Conservation (phyloP, 2,329 filamentous ascomycete species). For the Cercospora zeina region DNA sequence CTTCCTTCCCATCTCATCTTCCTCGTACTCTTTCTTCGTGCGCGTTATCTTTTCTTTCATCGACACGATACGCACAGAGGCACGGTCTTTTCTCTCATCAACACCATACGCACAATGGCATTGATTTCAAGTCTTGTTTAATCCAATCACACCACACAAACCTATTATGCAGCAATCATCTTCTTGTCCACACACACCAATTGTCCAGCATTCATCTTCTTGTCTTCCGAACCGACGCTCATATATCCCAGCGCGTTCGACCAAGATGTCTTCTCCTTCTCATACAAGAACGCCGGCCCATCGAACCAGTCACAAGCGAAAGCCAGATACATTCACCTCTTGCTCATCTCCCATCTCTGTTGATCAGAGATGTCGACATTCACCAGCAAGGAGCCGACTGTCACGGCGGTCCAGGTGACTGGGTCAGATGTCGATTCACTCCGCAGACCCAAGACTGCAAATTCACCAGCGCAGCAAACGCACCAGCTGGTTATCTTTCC, state of each 20-base stretch:
- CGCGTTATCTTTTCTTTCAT: neutral
- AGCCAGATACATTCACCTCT: neutral
- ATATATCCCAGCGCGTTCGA: neutral
- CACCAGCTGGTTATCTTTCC: neutral
- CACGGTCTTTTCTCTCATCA: neutral
- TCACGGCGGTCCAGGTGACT: neutral
- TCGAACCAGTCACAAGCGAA: neutral
- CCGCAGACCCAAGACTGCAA: neutral
- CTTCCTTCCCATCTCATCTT: neutral
- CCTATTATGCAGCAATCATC: too few species aligned
- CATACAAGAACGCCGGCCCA: neutral
- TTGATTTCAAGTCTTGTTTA: neutral
- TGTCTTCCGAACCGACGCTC: too few species aligned
- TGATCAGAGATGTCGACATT: constrained; percentile 5
- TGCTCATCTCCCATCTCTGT: neutral
- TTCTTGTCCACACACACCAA: neutral
- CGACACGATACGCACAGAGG: too few species aligned
- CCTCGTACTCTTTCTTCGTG: neutral
- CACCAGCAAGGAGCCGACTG: constrained; percentile 3
- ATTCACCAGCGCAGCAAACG: neutral
- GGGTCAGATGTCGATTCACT: neutral
- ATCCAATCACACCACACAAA: too few species aligned
- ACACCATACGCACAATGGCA: neutral
- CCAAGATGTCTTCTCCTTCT: neutral
- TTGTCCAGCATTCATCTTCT: neutral